Evolutionary conservation across 441 rosid species (phyloP).

Genomic region (Aleurites moluccanus): DNA sequence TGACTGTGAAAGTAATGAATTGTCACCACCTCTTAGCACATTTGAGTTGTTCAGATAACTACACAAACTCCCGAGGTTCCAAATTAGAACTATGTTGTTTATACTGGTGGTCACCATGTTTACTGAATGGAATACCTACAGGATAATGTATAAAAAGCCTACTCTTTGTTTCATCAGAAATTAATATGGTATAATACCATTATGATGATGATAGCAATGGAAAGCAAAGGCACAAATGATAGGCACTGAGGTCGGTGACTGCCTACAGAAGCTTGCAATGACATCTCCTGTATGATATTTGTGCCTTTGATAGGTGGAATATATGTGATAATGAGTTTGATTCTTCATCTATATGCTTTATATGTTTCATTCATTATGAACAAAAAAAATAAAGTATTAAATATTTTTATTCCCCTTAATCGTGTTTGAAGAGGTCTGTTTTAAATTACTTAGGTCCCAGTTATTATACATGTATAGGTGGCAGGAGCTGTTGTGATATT

Average conservation of each 20-base stretch:
- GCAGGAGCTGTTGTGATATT: constrained; percentile 73
- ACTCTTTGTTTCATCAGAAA: not conserved
- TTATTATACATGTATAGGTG: constrained; percentile 37
- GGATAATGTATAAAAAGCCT: not conserved
- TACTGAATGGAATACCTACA: not conserved
- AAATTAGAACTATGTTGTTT: not conserved
- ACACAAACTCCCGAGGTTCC: not conserved
- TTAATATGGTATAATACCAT: not conserved
- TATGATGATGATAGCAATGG: not conserved
- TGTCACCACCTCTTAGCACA: not conserved
- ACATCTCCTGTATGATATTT: not conserved
- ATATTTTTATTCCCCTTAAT: not conserved
- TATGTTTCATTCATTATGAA: not conserved
- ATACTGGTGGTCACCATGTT: not conserved
- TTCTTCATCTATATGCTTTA: not conserved
- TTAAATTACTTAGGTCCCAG: not conserved
- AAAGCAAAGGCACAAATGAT: not conserved
- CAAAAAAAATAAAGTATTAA: not conserved
- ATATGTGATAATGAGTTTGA: not conserved
- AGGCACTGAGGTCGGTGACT: not conserved
- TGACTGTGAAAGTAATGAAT: no score
- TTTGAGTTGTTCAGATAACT: not conserved
- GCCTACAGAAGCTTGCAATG: not conserved
- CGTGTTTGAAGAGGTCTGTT: not conserved
- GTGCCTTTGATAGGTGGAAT: not conserved